Base-by-base conservation (phyloP, 2,329 filamentous ascomycete species). In the Septoria linicola region DNA sequence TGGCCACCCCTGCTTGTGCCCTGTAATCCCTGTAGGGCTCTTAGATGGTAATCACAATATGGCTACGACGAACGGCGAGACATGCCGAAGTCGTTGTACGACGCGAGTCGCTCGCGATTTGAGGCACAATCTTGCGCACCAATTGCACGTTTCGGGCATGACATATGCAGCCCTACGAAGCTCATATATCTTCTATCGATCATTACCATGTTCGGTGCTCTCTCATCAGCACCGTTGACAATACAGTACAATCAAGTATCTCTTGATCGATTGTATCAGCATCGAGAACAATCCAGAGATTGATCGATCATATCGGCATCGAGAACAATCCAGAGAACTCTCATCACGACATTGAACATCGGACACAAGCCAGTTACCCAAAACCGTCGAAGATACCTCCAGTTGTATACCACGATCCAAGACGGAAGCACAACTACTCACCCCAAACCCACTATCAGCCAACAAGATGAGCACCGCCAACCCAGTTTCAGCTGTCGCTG, bases 401-500 rank as follows among this genome's bases (percentile, higher is more conserved):
- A 25, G 36, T 20, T 34, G 27, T 31, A 49, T 32, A 17, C 3
- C 20, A 41, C 34, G n/a, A 34, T 10, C 13, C 16, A 13, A 51
- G n/a, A 11, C 21, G 14, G 25, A 41, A 36, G 31, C 43, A 52
- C 21, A 37, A 42, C 42, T 43, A 8, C 31, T 47, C 25, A 46
- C 43, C 30, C 17, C 23, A 23, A 44, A n/a, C 16, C 32, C 43
- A 8, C 44, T 37, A 5, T 19, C 27, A 8, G 23, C 41, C 2
- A 10, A 30, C 31, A 35, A 21, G 8, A 46, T 52, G 21, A 36
- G 30, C 19, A 39, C 49, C 27, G 37, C 48, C 30, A 48, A 32
- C 17, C 50, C 41, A 6, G 40, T 41, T 5, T 17, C 31, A 41
- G 27, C 41, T 13, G 21, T 34, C 13, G 27, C 49, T 8, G 16